Conservation (phyloP, 1,139 yeast species). For the Blastobotrys malaysiensis region DNA sequence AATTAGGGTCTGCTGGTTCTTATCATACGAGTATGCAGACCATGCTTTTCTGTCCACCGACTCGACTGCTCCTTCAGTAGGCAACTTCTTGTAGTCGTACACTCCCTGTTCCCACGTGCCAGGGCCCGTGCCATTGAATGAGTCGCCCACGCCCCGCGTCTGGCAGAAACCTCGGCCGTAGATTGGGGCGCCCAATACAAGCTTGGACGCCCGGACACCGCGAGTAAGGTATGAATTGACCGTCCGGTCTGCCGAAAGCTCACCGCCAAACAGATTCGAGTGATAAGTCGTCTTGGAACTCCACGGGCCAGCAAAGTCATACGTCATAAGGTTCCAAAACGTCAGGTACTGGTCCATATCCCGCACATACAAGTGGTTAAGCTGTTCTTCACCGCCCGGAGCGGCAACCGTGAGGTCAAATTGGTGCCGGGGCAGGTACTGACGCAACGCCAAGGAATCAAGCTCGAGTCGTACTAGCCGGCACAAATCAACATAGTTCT, state of each 20-base stretch:
- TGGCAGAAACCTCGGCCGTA: conserved; percentile 71
- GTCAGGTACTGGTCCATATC: conserved; percentile 55
- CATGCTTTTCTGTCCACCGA: conserved; percentile 48
- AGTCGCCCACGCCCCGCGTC: conserved; percentile 39
- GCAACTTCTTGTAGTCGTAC: conserved; percentile 50
- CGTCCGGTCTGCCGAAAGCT: conserved; percentile 46
- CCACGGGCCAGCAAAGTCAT: conserved; percentile 84
- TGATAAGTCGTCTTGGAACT: conserved; percentile 57
- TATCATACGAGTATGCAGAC: conserved; percentile 54
- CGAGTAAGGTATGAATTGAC: conserved; percentile 40
- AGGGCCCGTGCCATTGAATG: conserved; percentile 46
- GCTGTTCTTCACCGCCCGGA: conserved; percentile 56
- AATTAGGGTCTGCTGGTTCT: conserved; percentile 40
- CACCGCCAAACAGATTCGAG: conserved; percentile 58
- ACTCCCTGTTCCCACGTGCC: conserved; percentile 45
- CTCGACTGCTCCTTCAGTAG: conserved; percentile 42
- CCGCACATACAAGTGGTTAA: conserved; percentile 40
- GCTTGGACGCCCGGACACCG: conserved; percentile 46
- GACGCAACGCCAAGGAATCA: conserved; percentile 34
- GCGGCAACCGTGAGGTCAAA: conserved; percentile 65
- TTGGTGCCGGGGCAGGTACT: conserved; percentile 28
- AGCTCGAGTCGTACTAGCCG: conserved; percentile 40
- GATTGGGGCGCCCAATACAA: conserved; percentile 83
- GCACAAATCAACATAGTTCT: conserved; percentile 43
- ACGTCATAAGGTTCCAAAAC: conserved; percentile 86